A percentile compares a stretch with the other conserved stretches of the same genome.
Evolutionary conservation across 306 rosid species (phyloP).

Genomic region (Neltuma alba): DNA sequence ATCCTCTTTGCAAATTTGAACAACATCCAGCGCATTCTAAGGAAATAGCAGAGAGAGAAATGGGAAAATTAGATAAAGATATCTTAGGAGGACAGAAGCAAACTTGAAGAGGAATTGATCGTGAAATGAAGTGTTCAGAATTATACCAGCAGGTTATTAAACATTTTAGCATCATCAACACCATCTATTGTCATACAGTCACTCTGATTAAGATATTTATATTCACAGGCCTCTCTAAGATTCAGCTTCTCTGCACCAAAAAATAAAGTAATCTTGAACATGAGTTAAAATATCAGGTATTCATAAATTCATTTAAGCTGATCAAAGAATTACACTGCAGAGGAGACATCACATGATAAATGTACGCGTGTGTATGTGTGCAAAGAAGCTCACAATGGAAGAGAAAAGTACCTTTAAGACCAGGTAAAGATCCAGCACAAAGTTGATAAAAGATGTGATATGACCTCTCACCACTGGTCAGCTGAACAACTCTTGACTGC

Average conservation of each 20-base stretch:
- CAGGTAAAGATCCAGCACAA: slow-evolving; percentile 84
- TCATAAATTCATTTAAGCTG: slow-evolving; percentile 20
- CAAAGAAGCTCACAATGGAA: slow-evolving; percentile 26
- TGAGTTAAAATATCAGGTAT: slow-evolving; percentile 35
- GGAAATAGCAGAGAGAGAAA: slow-evolving; percentile 32
- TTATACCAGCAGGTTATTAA: slow-evolving; percentile 68
- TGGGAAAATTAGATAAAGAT: slow-evolving; percentile 17
- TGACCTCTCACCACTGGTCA: slow-evolving; percentile 77
- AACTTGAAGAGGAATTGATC: slow-evolving; percentile 26
- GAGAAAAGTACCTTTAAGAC: slow-evolving; percentile 51
- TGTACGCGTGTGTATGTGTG: neutral
- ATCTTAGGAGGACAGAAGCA: slow-evolving; percentile 24
- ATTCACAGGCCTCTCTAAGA: slow-evolving; percentile 67
- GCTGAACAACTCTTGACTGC: slow-evolving; percentile 91
- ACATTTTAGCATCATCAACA: slow-evolving; percentile 69
- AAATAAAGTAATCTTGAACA: slow-evolving; percentile 33
- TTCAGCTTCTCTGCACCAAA: slow-evolving; percentile 72
- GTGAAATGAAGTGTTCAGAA: slow-evolving; percentile 32
- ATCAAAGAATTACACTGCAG: slow-evolving; percentile 30
- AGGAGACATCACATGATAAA: neutral
- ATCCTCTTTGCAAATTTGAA: slow-evolving; percentile 66
- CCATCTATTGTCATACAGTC: slow-evolving; percentile 69
- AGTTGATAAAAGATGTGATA: slow-evolving; percentile 94
- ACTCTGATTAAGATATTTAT: slow-evolving; percentile 85
- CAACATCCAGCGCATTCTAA: slow-evolving; percentile 69